Evolutionary conservation across 345 rosid species (phyloP), one percentile per base, ranked within the genome.

Genomic region (Rhodomyrtus tomentosa): DNA sequence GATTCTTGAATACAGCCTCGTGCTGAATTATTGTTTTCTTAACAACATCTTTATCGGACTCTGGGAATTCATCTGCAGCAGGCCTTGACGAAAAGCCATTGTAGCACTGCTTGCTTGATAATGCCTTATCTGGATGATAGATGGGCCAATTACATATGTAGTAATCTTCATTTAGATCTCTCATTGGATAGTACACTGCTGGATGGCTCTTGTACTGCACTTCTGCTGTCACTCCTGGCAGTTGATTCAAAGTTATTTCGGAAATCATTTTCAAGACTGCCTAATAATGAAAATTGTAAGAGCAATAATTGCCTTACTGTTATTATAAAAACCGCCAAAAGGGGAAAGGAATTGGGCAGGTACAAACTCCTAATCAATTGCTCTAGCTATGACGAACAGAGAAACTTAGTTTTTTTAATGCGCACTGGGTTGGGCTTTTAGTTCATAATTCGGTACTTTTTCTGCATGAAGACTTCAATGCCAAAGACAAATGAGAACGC

Each of bases 21-120:
- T 96, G 99, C 89, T 94, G 91, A 50, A 96, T 95, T 92, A 96
- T 95, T 56, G 90, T 95, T 81, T 55, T 94, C 91, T 93, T 95
- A 89, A 95, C 88, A 56, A 83, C 81, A 83, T 93, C 95, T 88
- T 88, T 95, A 82, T 91, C 95, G 50, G 89, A 86, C 49, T 87
- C 93, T 5, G 89, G 84, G 90, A 87, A 91, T 40, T 90, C 83
- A 86, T 93, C 96, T 5, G 88, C 82, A 15, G 89, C 42, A 49
- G 88, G 87, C 87, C 89, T 91, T 27, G 93, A 91, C 21, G 85
- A 82, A 88, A 87, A 87, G 82, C 93, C 90, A 81, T 89, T 91
- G 85, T 87, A 93, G 86, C 86, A 88, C 73, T 89, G 96, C 86
- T 89, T 91, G 82, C 85, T 93, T 53, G 89, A 81, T 87, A 90